Evolutionary conservation across 805 yeast species (phyloP), one percentile per base, ranked within the genome.

Genomic region (Maudiozyma serrabonitensis): DNA sequence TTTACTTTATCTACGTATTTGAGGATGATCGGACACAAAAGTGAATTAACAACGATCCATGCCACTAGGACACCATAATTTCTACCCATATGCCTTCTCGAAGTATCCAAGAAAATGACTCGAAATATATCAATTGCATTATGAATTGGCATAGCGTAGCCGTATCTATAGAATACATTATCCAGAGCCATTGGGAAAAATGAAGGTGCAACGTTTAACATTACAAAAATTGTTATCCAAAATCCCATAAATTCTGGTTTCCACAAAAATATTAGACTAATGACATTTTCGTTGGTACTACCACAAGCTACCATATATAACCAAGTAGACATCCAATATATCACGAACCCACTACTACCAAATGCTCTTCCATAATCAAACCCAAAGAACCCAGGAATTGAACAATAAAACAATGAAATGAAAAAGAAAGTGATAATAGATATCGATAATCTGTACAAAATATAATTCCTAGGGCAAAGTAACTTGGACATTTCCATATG

Each of bases 281-380:
- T 80, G 54, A 75, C 67, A 52, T 81, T 78, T 64, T 86, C 93
- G 59, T 81, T 82, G 21, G 83, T 80, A 45, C 84, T 78, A 50
- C 91, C 95, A 34, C 84, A 83, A 0, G 89, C 86, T 50, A 80
- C 69, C 87, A 86, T 81, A 5, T 87, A 76, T 45, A 85, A 56
- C 61, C 69, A 87, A 5, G 80, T 72, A 21, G 80, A 54, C 76
- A 82, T 73, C 93, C 93, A 87, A 54, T 76, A 76, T 1, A 85
- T 81, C 37, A 86, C 74, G 63, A 85, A 86, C 0, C 95, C 95
- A 6, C 80, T 77, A 34, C 66, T 70, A 1, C 87, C 88, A 69
- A 78, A 84, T 0, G 86, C 66, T 2, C 47, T 57, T 15, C 76
- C 72, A 59, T 81, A 75, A 55, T 78, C 76, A 28, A 82, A 74